A percentile compares a stretch with the other conserved stretches of the same genome.
Conservation (phyloP, 805 yeast genomes). For the Schizosaccharomyces lindneri region DNA sequence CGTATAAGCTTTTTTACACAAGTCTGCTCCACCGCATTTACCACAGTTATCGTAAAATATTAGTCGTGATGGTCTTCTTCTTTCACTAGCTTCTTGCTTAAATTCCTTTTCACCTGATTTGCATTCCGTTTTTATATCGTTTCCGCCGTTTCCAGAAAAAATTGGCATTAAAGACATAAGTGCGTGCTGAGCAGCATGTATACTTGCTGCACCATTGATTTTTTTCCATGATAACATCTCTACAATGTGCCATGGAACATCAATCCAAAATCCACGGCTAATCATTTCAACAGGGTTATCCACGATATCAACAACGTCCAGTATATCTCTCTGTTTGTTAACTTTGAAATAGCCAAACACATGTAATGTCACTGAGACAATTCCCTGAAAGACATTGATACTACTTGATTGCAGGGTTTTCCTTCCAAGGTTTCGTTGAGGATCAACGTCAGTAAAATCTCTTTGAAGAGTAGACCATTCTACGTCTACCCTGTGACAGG, state of each 20-base stretch:
- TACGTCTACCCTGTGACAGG: constrained; percentile 67
- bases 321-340: constrained; percentile 47
- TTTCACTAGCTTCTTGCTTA: constrained; percentile 40
- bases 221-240: constrained; percentile 30
- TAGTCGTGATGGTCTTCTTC: constrained; percentile 70
- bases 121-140: constrained; percentile 73
- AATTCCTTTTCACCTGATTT: constrained; percentile 95
- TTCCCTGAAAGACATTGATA: constrained; percentile 38
- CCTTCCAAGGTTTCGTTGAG: constrained; percentile 18
- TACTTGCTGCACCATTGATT: constrained; percentile 61
- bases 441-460: constrained; percentile 84
- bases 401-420: constrained; percentile 2
- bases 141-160: constrained; percentile 37
- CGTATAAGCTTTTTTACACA: constrained; percentile 57
- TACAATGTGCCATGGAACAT: constrained; percentile 44
- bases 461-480: constrained; percentile 86
- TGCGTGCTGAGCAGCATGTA: constrained; percentile 93
- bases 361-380: constrained; percentile 39
- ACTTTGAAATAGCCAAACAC: constrained; percentile 89
- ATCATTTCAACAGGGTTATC: constrained; percentile 52
- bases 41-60: constrained; percentile 69
- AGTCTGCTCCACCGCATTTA: constrained; percentile 30
- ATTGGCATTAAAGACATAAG: constrained; percentile 56
- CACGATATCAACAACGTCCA: constrained; percentile 80
- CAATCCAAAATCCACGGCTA: constrained; percentile 81